phyloP scores from a whole-genome alignment of 352 stramenopile genomes.

The Phytophthora nicotianae region DNA sequence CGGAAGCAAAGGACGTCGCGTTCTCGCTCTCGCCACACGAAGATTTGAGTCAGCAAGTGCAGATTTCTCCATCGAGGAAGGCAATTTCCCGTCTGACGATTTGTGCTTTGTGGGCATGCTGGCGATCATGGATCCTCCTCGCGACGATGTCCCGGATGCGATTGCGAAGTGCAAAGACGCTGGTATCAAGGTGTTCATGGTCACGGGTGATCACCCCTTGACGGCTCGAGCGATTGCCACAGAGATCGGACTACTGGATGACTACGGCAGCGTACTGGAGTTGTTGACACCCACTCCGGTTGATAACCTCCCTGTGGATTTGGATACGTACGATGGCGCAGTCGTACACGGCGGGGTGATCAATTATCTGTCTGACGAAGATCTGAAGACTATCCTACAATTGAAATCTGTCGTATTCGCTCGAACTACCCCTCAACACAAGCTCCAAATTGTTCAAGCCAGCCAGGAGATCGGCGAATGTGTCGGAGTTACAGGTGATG shows the following conservation, averaged over 20 bases:
- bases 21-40: constrained; percentile 48
- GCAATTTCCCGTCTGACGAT: constrained; percentile 39
- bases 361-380: constrained; percentile 35
- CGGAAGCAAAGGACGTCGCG: constrained; percentile 45
- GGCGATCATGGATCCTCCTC: constrained; percentile 93
- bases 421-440: constrained; percentile 71
- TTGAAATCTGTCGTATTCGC: constrained; percentile 93
- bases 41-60: constrained; percentile 30
- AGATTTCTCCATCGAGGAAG: constrained; percentile 39
- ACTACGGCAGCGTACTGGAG: constrained; percentile 33
- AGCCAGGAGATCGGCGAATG: constrained; percentile 30
- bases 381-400: constrained; percentile 37
- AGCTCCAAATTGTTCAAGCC: constrained; percentile 32
- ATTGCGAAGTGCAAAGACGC: constrained; percentile 82
- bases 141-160: constrained; percentile 70
- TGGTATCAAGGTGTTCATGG: constrained; percentile 93
- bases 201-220: constrained; percentile 89
- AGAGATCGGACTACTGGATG: constrained; percentile 82
- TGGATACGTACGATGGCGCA: constrained; percentile 50
- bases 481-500: constrained; percentile 83
- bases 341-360: constrained; percentile 63
- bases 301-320: constrained; percentile 13
- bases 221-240: constrained; percentile 85
- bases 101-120: constrained; percentile 90
- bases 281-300: too few relatives aligned